Base-by-base conservation (phyloP, 1,284 basidiomycete species). In the Heterobasidion irregulare region DNA sequence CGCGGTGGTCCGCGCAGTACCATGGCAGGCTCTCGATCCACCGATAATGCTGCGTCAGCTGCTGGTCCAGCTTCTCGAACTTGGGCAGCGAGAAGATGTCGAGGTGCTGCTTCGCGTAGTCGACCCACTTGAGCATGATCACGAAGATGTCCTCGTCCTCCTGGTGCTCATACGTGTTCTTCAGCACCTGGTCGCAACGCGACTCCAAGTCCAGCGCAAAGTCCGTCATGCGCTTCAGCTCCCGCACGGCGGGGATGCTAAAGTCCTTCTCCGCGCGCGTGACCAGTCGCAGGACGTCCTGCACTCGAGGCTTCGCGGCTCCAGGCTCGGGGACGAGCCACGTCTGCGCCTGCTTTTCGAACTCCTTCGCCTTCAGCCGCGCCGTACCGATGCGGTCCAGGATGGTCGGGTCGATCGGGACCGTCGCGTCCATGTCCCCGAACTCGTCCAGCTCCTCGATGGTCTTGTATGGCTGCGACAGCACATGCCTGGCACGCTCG, bases 21-120 rank as follows among this genome's bases (percentile, higher is more conserved):
- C 89, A 92, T 4, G 89, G 89, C 49, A 92, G 72, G 41, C 81
- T 78, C 61, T 80, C 75, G 34, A 89, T 57, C 89, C 89, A 92
- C 49, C 77, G 75, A 58, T 80, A 75, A 65, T 92, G 89, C 18
- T 72, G 64, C 49, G 72, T 75, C 12, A 91, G 74, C 66, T 91
- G 84, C 26, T 71, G 71, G 53, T 86, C 82, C 47, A 92, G 71
- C 62, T 79, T 81, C 58, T 89, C 84, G 62, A 88, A 89, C 59
- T 76, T 76, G 10, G 87, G 84, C 38, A 92, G 72, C 4, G 75
- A 72, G 68, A 91, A 89, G 71, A 87, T 85, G 51, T 69, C 74
- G 47, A 91, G 75, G 65, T 89, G 84, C 51, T 84, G 77, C 61
- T 78, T 75, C 5, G 84, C 84, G 57, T 90, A 90, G 16, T 71